Evolutionary conservation across 768 basidiomycete genomes (phyloP).

Genomic region (Leccinum boreale): DNA sequence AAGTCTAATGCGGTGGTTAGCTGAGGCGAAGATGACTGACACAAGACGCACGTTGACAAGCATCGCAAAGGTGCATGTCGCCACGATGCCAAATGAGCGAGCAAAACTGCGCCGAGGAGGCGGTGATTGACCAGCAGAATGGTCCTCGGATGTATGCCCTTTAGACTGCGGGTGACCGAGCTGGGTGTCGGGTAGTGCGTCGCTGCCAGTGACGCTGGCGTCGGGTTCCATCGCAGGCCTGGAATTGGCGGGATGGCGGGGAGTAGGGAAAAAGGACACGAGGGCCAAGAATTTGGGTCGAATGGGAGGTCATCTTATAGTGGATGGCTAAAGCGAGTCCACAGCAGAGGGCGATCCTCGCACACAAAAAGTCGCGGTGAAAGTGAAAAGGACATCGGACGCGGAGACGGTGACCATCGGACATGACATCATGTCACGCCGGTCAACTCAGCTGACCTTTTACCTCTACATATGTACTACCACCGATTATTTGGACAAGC

Average conservation of each 20-base stretch:
- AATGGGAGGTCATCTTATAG: too few species aligned
- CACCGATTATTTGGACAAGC: too few species aligned
- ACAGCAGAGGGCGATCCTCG: too few species aligned
- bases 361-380: too few species aligned
- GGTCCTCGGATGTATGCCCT: constrained; percentile 9
- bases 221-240: constrained; percentile 6
- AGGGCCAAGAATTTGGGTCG: background rate
- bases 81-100: constrained; percentile 30
- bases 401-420: too few species aligned
- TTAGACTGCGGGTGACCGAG: constrained; percentile 30
- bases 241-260: background rate
- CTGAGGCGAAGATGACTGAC: background rate
- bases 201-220: constrained; percentile 4
- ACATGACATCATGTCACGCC: too few species aligned
- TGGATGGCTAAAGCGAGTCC: too few species aligned
- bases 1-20: constrained; percentile 22
- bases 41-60: constrained; percentile 31
- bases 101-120: constrained; percentile 19
- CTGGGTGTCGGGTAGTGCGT: constrained; percentile 15
- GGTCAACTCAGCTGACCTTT: too few species aligned
- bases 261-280: too few species aligned
- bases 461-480: too few species aligned
- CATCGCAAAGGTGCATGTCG: constrained; percentile 40
- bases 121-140: background rate
- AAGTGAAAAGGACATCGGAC: too few species aligned